Evolutionary conservation across 116 monocot genomes (phyloP).

Genomic region (Zostera marina): DNA sequence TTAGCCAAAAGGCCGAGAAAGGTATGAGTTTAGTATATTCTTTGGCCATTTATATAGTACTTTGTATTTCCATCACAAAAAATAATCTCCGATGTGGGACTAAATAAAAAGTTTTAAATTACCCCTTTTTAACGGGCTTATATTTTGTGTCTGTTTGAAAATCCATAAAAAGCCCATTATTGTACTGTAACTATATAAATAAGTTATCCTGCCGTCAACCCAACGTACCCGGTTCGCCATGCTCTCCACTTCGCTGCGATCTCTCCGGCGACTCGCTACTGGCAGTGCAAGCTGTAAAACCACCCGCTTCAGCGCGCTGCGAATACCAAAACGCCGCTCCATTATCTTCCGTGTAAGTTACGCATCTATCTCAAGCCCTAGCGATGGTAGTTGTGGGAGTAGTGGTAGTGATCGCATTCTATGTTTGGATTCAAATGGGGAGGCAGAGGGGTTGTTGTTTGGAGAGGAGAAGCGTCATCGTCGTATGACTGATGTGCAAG

Average conservation of each 20-base stretch:
- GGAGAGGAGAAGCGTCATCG: neutral
- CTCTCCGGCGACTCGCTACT: slow-evolving; percentile 8
- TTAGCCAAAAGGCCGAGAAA: slow-evolving; percentile 99
- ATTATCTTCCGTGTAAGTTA: neutral
- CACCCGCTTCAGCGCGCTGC: neutral
- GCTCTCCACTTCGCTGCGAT: slow-evolving; percentile 11
- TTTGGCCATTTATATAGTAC: too few species aligned
- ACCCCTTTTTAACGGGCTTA: too few species aligned
- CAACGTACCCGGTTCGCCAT: neutral
- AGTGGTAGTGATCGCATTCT: neutral
- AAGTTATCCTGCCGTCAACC: neutral
- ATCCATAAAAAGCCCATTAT: too few species aligned
- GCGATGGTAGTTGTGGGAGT: neutral
- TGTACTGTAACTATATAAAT: too few species aligned
- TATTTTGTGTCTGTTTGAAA: too few species aligned
- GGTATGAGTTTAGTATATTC: too few species aligned
- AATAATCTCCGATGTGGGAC: too few species aligned
- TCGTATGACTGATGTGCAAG: slow-evolving; percentile 53
- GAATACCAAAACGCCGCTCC: neutral
- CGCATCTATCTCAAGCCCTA: neutral
- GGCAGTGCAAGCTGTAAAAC: neutral
- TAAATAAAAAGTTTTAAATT: too few species aligned
- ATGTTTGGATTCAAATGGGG: neutral
- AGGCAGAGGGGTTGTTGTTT: slow-evolving; percentile 8
- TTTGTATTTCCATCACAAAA: too few species aligned